Conservation (phyloP, 306 rosid species). For the Quercus glauca region DNA sequence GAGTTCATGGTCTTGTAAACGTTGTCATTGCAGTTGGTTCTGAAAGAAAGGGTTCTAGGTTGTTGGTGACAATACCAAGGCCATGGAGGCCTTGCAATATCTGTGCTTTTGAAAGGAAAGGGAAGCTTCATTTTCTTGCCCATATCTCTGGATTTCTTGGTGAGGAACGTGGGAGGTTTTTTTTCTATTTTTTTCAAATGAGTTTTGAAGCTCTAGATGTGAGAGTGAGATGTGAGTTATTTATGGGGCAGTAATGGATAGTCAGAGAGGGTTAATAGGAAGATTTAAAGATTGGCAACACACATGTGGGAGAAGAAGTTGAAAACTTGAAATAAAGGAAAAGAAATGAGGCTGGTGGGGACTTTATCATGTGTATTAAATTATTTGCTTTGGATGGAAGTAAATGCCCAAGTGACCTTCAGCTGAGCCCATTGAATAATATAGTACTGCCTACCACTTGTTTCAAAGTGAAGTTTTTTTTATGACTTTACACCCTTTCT, state of each 20-base stretch:
- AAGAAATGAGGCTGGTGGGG: not conserved
- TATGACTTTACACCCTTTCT: too few species aligned
- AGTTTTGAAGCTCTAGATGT: conserved; percentile 15
- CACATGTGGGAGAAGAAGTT: not conserved
- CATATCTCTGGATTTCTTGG: conserved; percentile 17
- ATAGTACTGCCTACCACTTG: not conserved
- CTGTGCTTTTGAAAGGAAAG: conserved; percentile 42
- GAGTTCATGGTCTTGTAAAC: conserved; percentile 50
- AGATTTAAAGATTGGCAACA: conserved; percentile 14
- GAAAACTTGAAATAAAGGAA: not conserved
- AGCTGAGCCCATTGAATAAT: conserved; percentile 21
- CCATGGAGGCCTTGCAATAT: conserved; percentile 37
- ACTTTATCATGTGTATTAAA: not conserved
- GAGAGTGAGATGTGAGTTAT: conserved; percentile 16
- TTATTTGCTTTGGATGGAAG: not conserved
- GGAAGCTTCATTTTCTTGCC: conserved; percentile 71
- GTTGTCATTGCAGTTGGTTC: conserved; percentile 25
- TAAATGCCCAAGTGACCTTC: not conserved
- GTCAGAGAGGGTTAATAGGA: conserved; percentile 31
- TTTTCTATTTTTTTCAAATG: conserved; percentile 3
- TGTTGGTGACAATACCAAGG: conserved; percentile 72
- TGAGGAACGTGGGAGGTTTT: not conserved
- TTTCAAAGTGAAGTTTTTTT: too few species aligned
- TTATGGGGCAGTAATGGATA: conserved; percentile 48
- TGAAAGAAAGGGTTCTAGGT: conserved; percentile 73